Evolutionary conservation across 2,329 filamentous ascomycete species (phyloP).

Genomic region (Hypoxylon sp.): DNA sequence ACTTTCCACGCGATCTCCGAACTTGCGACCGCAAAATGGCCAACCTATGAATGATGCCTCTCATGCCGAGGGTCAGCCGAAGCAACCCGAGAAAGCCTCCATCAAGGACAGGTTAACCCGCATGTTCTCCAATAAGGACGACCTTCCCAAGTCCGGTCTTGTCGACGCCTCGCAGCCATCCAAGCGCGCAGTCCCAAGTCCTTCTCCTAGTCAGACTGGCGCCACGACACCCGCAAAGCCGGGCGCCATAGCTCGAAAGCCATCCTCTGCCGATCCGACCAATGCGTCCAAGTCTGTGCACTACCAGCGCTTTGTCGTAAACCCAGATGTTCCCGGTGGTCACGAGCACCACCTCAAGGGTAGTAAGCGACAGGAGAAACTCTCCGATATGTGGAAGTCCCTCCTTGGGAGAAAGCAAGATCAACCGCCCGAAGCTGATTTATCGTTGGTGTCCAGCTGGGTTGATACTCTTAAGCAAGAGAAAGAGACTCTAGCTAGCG

Average conservation of each 20-base stretch:
- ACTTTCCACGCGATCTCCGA: conserved; percentile 51
- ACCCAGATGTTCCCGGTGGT: conserved; percentile 71
- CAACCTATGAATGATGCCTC: conserved; percentile 51
- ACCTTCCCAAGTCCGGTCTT: conserved; percentile 56
- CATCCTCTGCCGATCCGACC: conserved; percentile 46
- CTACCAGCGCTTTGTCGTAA: conserved; percentile 67
- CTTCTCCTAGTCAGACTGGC: conserved; percentile 54
- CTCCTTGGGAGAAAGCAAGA: conserved; percentile 90
- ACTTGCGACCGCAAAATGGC: conserved; percentile 53
- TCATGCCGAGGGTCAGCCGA: conserved; percentile 56
- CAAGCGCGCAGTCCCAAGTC: conserved; percentile 49
- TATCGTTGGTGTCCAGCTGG: conserved; percentile 96
- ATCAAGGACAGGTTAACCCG: conserved; percentile 76
- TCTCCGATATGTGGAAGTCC: conserved; percentile 90
- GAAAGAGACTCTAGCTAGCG: conserved; percentile 80
- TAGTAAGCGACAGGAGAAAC: conserved; percentile 92
- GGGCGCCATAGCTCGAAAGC: conserved; percentile 56
- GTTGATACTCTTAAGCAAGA: conserved; percentile 93
- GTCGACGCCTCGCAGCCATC: conserved; percentile 55
- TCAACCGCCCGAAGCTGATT: conserved; percentile 78
- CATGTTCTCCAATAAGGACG: conserved; percentile 75
- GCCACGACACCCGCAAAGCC: conserved; percentile 53
- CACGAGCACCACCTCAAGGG: conserved; percentile 93
- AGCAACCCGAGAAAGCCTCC: conserved; percentile 68
- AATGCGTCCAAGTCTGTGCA: conserved; percentile 52